Percentiles rank a stretch among this genome's conserved stretches.
Evolutionary conservation across 2,329 filamentous ascomycete species (phyloP).

Genomic region (Fusarium subtropicale): DNA sequence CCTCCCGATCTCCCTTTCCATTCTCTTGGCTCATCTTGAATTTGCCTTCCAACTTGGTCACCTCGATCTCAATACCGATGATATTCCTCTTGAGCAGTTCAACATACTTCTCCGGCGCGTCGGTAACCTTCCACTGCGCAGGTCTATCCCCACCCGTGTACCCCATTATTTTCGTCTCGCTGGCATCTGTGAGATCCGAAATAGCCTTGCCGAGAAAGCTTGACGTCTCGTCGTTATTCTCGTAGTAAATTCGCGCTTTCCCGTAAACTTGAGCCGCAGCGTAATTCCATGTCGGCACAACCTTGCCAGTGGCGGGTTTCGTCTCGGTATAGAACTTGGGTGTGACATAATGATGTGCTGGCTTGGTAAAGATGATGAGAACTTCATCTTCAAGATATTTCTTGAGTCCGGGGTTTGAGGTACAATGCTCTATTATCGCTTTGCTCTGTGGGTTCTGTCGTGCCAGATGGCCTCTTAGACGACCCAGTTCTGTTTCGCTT

Average conservation of each 20-base stretch:
- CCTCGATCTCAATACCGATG: conserved; percentile 68
- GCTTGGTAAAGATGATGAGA: conserved; percentile 71
- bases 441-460: conserved; percentile 72
- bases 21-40: conserved; percentile 75
- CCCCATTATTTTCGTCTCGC: conserved; percentile 67
- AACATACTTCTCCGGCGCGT: conserved; percentile 67
- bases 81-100: conserved; percentile 68
- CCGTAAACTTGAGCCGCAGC: conserved; percentile 73
- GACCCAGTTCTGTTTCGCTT: conserved; percentile 53
- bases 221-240: conserved; percentile 58
- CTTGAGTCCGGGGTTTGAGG: conserved; percentile 6
- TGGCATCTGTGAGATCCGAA: conserved; percentile 61
- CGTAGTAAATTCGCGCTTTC: conserved; percentile 63
- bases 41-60: conserved; percentile 67
- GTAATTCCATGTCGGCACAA: conserved; percentile 79
- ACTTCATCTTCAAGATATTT: conserved; percentile 63
- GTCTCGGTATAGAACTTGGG: conserved; percentile 76
- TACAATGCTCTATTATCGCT: conserved; percentile 62
- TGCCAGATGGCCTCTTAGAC: conserved; percentile 70
- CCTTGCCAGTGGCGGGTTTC: conserved; percentile 72
- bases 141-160: conserved; percentile 56
- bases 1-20: conserved; percentile 62
- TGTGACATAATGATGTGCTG: conserved; percentile 72
- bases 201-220: conserved; percentile 62
- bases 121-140: conserved; percentile 63